Percentiles rank a stretch among this genome's conserved stretches.
These are phyloP conservation scores for Eutrema salsugineum DNA, from an alignment of 441 rosid species.

Conservation along the genomic window DNA sequence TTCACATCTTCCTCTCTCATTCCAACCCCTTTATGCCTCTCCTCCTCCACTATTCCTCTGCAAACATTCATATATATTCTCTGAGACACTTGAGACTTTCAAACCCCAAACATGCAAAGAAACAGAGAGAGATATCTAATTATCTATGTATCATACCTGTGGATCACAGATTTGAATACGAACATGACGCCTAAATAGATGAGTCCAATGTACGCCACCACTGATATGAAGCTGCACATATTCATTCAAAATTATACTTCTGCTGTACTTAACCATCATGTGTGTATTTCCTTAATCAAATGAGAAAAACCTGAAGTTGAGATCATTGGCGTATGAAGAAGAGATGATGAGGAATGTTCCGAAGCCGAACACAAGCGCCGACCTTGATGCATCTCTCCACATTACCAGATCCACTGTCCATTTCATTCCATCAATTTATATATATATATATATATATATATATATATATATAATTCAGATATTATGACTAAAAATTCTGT, in stretches of 20 bases:
- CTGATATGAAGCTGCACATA: conserved; percentile 67
- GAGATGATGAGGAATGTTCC: conserved; percentile 73
- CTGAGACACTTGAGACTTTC: background rate
- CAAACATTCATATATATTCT: background rate
- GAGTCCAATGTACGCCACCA: conserved; percentile 72
- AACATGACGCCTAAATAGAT: conserved; percentile 68
- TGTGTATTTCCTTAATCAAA: background rate
- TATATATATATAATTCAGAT: conserved; percentile 1
- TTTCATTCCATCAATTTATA: background rate
- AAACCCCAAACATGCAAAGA: conserved; percentile 8
- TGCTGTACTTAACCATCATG: background rate
- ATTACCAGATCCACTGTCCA: conserved; percentile 77
- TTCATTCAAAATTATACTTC: background rate
- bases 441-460: too few relatives aligned
- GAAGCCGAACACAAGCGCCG: conserved; percentile 71
- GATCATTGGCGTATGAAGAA: conserved; percentile 71
- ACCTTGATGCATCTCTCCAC: conserved; percentile 86
- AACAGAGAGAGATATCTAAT: background rate
- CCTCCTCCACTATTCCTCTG: conserved; percentile 53
- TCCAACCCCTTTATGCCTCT: conserved; percentile 36
- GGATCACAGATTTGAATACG: conserved; percentile 59
- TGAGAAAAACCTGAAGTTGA: conserved; percentile 54
- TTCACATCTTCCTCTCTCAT: conserved; percentile 80
- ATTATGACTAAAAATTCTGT: background rate
- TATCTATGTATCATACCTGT: conserved; percentile 47